Conservation (phyloP, 1,284 basidiomycete genomes). For the Moesziomyces globuligerus region DNA sequence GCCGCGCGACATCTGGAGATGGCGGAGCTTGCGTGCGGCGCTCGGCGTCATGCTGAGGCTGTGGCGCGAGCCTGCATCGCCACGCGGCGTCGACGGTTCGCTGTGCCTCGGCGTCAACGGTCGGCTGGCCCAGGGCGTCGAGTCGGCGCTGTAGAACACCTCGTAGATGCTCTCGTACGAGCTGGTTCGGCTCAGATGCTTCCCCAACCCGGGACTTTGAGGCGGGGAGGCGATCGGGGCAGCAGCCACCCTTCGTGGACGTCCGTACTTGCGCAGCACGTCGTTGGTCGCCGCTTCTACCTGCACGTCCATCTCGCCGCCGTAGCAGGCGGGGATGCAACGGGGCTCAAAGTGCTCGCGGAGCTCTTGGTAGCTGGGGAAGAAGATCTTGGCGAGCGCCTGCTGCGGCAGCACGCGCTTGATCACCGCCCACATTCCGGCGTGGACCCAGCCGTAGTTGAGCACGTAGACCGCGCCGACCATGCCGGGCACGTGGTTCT, state of each 20-base stretch:
- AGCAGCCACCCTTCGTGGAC: slow-evolving; percentile 24
- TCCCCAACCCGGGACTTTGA: slow-evolving; percentile 7
- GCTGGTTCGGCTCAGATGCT: slow-evolving; percentile 35
- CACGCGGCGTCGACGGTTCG: slow-evolving; percentile 40
- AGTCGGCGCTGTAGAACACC: slow-evolving; percentile 54
- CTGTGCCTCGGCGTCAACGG: slow-evolving; percentile 47
- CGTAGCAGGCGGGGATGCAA: slow-evolving; percentile 69
- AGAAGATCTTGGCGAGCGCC: slow-evolving; percentile 78
- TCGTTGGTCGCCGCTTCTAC: slow-evolving; percentile 57
- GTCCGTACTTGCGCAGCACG: slow-evolving; percentile 52
- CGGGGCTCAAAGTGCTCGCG: slow-evolving; percentile 73
- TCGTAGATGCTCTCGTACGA: slow-evolving; percentile 63
- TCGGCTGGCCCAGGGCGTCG: slow-evolving; percentile 48
- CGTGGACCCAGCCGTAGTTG: slow-evolving; percentile 84
- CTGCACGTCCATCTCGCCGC: slow-evolving; percentile 53
- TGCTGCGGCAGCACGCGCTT: slow-evolving; percentile 79
- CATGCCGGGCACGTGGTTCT: slow-evolving; percentile 64
- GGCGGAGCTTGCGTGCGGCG: slow-evolving; percentile 49
- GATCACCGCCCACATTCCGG: slow-evolving; percentile 78
- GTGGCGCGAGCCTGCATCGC: slow-evolving; percentile 3
- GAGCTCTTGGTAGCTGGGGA: slow-evolving; percentile 75
- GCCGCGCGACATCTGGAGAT: slow-evolving; percentile 56
- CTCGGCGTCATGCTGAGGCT: slow-evolving; percentile 47
- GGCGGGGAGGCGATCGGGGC: slow-evolving; percentile 7
- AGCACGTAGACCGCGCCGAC: slow-evolving; percentile 75